These are phyloP conservation scores for bread wheat (Triticum aestivum) DNA, from an alignment of 176 grass and related monocot species.

Conservation along the genomic window DNA sequence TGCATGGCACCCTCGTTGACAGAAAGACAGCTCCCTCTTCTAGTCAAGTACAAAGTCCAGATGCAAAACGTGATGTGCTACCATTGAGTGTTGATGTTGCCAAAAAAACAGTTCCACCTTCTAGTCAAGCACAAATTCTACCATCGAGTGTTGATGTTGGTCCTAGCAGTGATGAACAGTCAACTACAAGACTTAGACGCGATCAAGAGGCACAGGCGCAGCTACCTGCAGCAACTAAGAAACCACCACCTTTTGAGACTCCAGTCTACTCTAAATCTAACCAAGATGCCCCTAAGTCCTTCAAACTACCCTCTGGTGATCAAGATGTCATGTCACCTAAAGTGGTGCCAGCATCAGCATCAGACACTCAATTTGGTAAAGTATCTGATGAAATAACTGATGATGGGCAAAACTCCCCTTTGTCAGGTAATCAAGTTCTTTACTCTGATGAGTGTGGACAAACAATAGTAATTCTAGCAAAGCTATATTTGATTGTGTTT, in stretches of 20 bases:
- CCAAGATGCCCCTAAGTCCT: neutral
- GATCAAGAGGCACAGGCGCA: constrained; percentile 5
- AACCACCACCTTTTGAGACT: neutral
- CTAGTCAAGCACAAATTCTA: neutral
- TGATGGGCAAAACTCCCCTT: neutral
- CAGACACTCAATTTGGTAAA: neutral
- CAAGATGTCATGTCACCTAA: neutral
- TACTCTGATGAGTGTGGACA: neutral
- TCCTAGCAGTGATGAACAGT: neutral
- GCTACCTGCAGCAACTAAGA: neutral
- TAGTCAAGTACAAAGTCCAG: neutral
- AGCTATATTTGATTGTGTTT: neutral
- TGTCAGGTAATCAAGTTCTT: constrained; percentile 18
- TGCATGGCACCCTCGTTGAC: neutral
- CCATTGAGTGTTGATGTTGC: neutral
- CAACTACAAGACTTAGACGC: neutral
- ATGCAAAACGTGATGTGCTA: neutral
- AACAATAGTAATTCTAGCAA: neutral
- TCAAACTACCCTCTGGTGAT: constrained; percentile 9
- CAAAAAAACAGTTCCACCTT: neutral
- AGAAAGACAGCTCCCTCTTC: neutral
- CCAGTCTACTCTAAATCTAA: neutral
- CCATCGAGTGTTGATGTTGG: neutral
- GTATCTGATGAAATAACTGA: neutral
- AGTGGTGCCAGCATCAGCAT: neutral